Conservation (phyloP, 2,329 filamentous ascomycete genomes). For the Fusarium sp. region DNA sequence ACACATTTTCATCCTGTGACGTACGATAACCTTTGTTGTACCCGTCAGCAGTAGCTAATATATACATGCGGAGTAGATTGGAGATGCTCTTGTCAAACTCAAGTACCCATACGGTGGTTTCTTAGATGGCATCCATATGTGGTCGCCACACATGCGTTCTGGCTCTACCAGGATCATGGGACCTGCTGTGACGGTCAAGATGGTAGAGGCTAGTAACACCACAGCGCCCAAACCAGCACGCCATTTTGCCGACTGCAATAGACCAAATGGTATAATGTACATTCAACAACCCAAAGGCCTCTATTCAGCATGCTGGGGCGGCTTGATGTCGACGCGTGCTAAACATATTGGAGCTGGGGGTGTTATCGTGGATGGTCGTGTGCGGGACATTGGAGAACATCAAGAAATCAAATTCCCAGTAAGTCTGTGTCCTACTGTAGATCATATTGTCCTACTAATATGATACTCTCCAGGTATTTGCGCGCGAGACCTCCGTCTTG, state of each 20-base stretch:
- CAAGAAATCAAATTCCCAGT: slow-evolving; percentile 33
- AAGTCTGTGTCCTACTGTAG: neutral
- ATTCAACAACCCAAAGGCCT: slow-evolving; percentile 45
- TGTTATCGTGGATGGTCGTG: slow-evolving; percentile 44
- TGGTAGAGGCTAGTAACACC: slow-evolving; percentile 43
- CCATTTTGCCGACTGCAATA: slow-evolving; percentile 47
- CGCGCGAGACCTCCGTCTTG: slow-evolving; percentile 42
- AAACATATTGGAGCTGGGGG: slow-evolving; percentile 42
- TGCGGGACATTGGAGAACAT: slow-evolving; percentile 46
- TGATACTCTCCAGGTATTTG: slow-evolving; percentile 43
- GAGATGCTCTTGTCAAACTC: slow-evolving; percentile 45
- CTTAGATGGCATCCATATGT: slow-evolving; percentile 41
- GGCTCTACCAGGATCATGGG: slow-evolving; percentile 42
- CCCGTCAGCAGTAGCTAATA: no score
- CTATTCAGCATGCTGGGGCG: slow-evolving; percentile 45
- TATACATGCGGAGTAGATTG: no score
- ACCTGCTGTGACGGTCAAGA: slow-evolving; percentile 46
- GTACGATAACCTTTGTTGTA: no score
- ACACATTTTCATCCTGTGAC: no score
- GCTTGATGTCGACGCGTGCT: slow-evolving; percentile 47
- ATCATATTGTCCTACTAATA: neutral
- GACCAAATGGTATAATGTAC: slow-evolving; percentile 41
- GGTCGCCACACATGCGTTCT: slow-evolving; percentile 29
- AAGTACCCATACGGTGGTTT: slow-evolving; percentile 44
- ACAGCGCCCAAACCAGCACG: slow-evolving; percentile 40